These are phyloP conservation scores for Talaromyces islandicus DNA, from an alignment of 2,329 filamentous ascomycete species.

Conservation along the genomic window DNA sequence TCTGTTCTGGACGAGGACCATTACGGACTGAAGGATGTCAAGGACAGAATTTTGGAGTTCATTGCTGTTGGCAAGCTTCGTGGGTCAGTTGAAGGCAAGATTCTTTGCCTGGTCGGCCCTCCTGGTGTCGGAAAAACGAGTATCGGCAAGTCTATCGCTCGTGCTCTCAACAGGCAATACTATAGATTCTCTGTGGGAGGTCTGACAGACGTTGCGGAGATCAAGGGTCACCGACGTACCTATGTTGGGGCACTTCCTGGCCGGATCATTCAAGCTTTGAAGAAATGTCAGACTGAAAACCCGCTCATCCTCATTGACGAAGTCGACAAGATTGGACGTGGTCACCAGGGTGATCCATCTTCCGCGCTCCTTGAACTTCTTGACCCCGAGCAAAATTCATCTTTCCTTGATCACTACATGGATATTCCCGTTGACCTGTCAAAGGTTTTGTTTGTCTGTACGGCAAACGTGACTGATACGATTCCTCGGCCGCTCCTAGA, in stretches of 20 bases:
- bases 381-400: conserved; percentile 94
- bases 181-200: conserved; percentile 98
- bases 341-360: conserved; percentile 92
- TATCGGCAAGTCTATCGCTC: conserved; percentile 95
- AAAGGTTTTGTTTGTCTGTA: conserved; percentile 97
- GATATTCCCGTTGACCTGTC: conserved; percentile 96
- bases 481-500: conserved; percentile 91
- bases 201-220: conserved; percentile 94
- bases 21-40: conserved; percentile 94
- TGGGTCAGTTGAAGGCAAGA: conserved; percentile 96
- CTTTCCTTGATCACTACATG: conserved; percentile 97
- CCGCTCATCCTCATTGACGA: conserved; percentile 95
- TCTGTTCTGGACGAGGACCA: conserved; percentile 92
- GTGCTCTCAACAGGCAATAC: conserved; percentile 90
- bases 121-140: conserved; percentile 98
- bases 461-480: conserved; percentile 97
- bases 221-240: conserved; percentile 93
- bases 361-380: conserved; percentile 89
- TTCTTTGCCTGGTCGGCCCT: conserved; percentile 93
- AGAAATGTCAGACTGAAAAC: conserved; percentile 99
- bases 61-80: conserved; percentile 96
- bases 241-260: conserved; percentile 95
- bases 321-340: conserved; percentile 94
- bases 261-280: conserved; percentile 94
- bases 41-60: conserved; percentile 96